Evolutionary conservation across 2,329 filamentous ascomycete genomes (phyloP).

Genomic region (Neophaeococcomyces mojaviensis): DNA sequence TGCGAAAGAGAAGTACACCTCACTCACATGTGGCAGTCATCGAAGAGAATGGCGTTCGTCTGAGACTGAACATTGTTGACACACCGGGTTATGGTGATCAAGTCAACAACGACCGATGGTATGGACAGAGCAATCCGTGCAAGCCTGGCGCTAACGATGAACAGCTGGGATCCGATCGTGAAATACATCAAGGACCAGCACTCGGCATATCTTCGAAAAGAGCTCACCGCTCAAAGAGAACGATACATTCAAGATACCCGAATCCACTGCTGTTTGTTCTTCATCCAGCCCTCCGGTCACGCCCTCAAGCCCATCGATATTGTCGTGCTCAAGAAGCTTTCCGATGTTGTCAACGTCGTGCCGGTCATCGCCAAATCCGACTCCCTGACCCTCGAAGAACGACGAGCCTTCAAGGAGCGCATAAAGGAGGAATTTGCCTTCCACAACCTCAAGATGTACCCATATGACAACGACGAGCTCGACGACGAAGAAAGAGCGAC

Average conservation of each 20-base stretch:
- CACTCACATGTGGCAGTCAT: conserved; percentile 56
- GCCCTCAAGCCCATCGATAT: conserved; percentile 99
- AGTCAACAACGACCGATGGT: conserved; percentile 98
- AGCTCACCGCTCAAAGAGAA: conserved; percentile 97
- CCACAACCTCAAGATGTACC: conserved; percentile 99
- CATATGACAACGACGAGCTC: conserved; percentile 98
- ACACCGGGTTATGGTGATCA: conserved; percentile 97
- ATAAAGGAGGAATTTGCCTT: conserved; percentile 99
- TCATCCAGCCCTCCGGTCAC: conserved; percentile 97
- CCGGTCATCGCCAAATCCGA: conserved; percentile 98
- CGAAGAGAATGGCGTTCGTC: conserved; percentile 96
- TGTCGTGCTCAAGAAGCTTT: conserved; percentile 98
- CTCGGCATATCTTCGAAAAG: conserved; percentile 97
- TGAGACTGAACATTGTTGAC: conserved; percentile 97
- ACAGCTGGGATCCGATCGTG: conserved; percentile 94
- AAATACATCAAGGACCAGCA: conserved; percentile 99
- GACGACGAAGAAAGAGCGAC: conserved; percentile 91
- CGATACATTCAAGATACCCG: conserved; percentile 98
- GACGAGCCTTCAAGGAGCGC: conserved; percentile 91
- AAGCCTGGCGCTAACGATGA: conserved; percentile 16
- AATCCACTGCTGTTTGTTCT: conserved; percentile 99
- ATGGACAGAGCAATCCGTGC: conserved; percentile 17
- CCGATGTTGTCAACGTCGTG: conserved; percentile 97
- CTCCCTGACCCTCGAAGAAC: conserved; percentile 90
- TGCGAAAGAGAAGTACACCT: not conserved